Conservation (phyloP, 169 alveolate genomes). For the Perkinsus chesapeaki region DNA sequence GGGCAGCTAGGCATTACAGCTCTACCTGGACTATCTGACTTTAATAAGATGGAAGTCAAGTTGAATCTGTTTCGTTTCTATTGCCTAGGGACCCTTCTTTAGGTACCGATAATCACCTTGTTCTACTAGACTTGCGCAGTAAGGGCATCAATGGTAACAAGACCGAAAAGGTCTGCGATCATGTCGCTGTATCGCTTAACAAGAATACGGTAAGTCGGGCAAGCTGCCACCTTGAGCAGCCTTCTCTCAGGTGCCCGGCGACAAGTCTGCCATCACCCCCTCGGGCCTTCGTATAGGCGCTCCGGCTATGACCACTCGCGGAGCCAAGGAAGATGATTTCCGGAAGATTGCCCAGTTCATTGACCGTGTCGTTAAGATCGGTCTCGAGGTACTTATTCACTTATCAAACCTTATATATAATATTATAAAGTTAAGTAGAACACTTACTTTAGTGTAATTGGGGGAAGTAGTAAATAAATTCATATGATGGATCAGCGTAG, state of each 20-base stretch:
- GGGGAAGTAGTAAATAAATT: too few relatives aligned
- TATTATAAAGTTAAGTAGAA: background rate
- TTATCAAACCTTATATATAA: background rate
- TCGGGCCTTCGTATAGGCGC: conserved; percentile 88
- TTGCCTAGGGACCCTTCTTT: too few relatives aligned
- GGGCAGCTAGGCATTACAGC: too few relatives aligned
- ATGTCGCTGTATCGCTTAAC: conserved; percentile 61
- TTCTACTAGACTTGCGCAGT: conserved; percentile 70
- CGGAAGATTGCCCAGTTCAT: conserved; percentile 38
- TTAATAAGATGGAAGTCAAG: too few relatives aligned
- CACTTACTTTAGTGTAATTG: too few relatives aligned
- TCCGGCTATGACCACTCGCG: conserved; percentile 88
- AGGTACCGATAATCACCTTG: conserved; percentile 89
- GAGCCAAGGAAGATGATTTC: conserved; percentile 70
- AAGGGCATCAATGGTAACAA: conserved; percentile 69
- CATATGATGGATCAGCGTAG: too few relatives aligned
- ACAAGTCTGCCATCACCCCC: conserved; percentile 68
- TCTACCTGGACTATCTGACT: too few relatives aligned
- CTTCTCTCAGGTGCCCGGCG: conserved; percentile 28
- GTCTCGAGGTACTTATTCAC: background rate
- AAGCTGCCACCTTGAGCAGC: background rate
- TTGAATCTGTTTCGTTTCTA: too few relatives aligned
- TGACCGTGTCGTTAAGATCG: conserved; percentile 22
- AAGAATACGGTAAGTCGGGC: conserved; percentile 66
- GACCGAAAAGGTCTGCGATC: conserved; percentile 67